Evolutionary conservation across 495 filamentous ascomycete genomes (phyloP).

Genomic region (Hyphodiscus hymeniophilus): DNA sequence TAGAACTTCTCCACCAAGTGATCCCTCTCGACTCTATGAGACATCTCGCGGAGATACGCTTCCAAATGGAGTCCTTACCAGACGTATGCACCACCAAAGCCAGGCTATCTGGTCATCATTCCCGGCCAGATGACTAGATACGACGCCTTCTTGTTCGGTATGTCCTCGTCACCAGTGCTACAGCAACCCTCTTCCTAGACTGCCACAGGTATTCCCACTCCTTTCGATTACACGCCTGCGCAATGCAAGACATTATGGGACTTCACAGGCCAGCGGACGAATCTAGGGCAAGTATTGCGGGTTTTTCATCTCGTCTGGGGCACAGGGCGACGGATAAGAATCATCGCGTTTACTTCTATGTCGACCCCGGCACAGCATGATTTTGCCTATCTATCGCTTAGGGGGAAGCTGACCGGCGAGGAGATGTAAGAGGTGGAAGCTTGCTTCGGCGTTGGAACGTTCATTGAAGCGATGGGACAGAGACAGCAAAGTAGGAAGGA

Average conservation of each 20-base stretch:
- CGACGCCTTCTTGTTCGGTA: conserved; percentile 81
- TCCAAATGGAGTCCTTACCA: conserved; percentile 58
- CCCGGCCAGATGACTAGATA: conserved; percentile 59
- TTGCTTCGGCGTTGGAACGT: conserved; percentile 85
- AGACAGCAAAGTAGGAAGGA: conserved; percentile 68
- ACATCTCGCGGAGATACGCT: conserved; percentile 70
- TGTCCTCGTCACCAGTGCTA: neutral
- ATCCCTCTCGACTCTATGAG: neutral
- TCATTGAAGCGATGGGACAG: conserved; percentile 55
- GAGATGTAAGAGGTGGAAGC: conserved; percentile 72
- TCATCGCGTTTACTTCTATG: conserved; percentile 73
- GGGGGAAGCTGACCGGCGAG: conserved; percentile 65
- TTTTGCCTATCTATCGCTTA: conserved; percentile 86
- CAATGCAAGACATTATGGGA: conserved; percentile 63
- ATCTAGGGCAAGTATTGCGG: conserved; percentile 88
- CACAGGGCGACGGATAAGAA: conserved; percentile 85
- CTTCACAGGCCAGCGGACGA: conserved; percentile 37
- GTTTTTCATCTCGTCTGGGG: conserved; percentile 76
- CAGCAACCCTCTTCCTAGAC: neutral
- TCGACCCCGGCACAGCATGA: conserved; percentile 88
- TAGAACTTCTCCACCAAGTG: conserved; percentile 38
- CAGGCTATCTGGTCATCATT: conserved; percentile 56
- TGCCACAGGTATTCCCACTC: conserved; percentile 69
- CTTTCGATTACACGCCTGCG: conserved; percentile 92
- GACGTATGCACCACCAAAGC: conserved; percentile 81